Evolutionary conservation across 768 basidiomycete genomes (phyloP), one percentile per base, ranked within the genome.

Genomic region (Russula dissimulans): DNA sequence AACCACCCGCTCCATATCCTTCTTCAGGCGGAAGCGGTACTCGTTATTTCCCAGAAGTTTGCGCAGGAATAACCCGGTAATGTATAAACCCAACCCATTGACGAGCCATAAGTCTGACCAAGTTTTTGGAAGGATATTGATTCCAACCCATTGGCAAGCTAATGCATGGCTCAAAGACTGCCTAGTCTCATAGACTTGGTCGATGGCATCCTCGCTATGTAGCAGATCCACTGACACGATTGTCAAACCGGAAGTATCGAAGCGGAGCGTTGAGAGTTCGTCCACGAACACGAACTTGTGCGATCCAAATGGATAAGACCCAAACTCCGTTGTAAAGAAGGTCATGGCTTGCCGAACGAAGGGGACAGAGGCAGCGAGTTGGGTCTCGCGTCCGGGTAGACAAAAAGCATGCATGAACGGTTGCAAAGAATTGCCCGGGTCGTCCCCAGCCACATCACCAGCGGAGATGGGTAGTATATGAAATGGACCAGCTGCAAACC

Each of bases 51-150:
- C 97, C 58, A 97, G 78, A 14, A 94, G 76, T 72, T 88, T 89
- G 59, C 86, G 83, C 67, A 95, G 75, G 75, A 91, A 97, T 44
- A 94, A 79, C 10, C 88, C 87, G 5, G 90, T 88, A 69, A 98
- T 88, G 69, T 97, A 94, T 15, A 94, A 78, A 9, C 91, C 87
- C 48, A 99, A 76, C 1, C 95, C 97, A 67, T 95, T 93, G 59
- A 95, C 86, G n/a, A 99, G 83, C 97, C 97, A 99, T 29, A 86
- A 82, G 72, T 99, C 97, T 12, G 92, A 88, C 83, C 91, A 91
- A 32, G 85, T 81, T 75, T 92, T 93, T 54, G 88, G 94, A 59
- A 93, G 86, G 67, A 99, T 92, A 72, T 97, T 95, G 72, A 99
- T 85, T 31, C 97, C 95, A 57, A 91, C 79, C 97, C 97, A 99